phyloP scores from a whole-genome alignment of 371 early-diverging fungal genomes.

The Mucor ambiguus region DNA sequence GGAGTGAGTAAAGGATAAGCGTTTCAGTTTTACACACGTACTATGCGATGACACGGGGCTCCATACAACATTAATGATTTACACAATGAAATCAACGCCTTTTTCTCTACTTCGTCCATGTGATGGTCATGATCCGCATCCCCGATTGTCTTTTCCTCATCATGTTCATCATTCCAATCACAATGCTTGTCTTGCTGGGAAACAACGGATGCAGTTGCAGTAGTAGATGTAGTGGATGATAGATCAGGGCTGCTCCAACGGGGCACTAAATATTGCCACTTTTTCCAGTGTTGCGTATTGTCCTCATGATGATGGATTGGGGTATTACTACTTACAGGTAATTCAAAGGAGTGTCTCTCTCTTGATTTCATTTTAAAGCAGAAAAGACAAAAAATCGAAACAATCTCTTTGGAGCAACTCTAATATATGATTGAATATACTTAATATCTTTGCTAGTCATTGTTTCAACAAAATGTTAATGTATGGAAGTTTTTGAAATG shows the following conservation, averaged over 20 bases:
- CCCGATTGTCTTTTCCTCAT: conserved; percentile 12
- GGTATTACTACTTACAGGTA: neutral
- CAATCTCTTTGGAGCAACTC: neutral
- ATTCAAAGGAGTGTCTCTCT: neutral
- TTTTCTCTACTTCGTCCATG: conserved; percentile 38
- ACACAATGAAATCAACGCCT: conserved; percentile 65
- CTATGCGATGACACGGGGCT: conserved; percentile 72
- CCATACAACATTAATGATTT: conserved; percentile 74
- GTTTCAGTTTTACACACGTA: conserved; percentile 16
- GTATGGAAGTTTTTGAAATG: neutral
- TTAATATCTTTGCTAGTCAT: neutral
- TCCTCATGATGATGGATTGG: neutral
- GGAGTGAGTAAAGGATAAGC: neutral
- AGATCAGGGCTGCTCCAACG: conserved; percentile 19
- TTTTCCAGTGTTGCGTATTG: neutral
- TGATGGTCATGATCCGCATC: neutral
- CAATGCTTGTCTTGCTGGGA: neutral
- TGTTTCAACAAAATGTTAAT: conserved; percentile 1
- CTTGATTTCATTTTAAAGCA: neutral
- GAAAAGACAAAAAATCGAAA: neutral
- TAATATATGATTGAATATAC: neutral
- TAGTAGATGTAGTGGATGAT: neutral
- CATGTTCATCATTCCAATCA: neutral
- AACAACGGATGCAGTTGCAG: conserved; percentile 1
- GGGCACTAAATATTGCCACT: conserved; percentile 9